Conservation (phyloP, 2,329 filamentous ascomycete genomes). For the Kalaharituber pfeilii region DNA sequence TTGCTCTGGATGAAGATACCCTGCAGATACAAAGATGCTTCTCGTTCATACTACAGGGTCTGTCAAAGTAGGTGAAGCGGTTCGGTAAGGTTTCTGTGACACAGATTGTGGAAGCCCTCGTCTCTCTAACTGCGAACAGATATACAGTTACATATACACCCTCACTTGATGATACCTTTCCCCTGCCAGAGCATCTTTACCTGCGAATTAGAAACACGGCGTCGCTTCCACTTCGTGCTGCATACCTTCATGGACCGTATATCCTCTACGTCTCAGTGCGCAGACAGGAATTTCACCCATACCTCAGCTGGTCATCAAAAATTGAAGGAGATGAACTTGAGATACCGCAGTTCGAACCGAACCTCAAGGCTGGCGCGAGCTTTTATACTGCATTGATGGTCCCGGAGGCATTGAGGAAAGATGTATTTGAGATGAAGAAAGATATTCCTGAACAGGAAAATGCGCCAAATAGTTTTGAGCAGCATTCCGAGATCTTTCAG, state of each 20-base stretch:
- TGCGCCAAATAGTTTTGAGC: neutral
- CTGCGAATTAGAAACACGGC: slow-evolving; percentile 86
- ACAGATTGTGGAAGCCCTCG: slow-evolving; percentile 31
- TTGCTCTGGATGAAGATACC: neutral
- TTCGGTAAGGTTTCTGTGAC: slow-evolving; percentile 41
- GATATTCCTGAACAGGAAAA: slow-evolving; percentile 3
- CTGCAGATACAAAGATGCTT: slow-evolving; percentile 43
- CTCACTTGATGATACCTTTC: slow-evolving; percentile 71
- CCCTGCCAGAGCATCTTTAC: slow-evolving; percentile 61
- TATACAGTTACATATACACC: slow-evolving; percentile 85
- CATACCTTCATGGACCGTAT: slow-evolving; percentile 92
- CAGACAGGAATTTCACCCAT: slow-evolving; percentile 19
- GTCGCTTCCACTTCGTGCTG: slow-evolving; percentile 74
- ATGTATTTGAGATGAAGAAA: slow-evolving; percentile 10
- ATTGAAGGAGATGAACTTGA: slow-evolving; percentile 39
- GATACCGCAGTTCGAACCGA: slow-evolving; percentile 48
- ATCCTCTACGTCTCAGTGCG: slow-evolving; percentile 59
- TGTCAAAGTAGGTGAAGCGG: slow-evolving; percentile 85
- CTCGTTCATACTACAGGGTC: slow-evolving; percentile 78
- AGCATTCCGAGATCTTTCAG: too few relatives aligned
- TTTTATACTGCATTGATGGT: slow-evolving; percentile 70
- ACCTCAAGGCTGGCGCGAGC: slow-evolving; percentile 79
- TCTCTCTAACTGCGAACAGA: neutral
- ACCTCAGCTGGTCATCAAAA: slow-evolving; percentile 45
- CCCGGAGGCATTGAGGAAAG: slow-evolving; percentile 55